Conservation (phyloP, 169 alveolate species). For the Blepharisma undulans region DNA sequence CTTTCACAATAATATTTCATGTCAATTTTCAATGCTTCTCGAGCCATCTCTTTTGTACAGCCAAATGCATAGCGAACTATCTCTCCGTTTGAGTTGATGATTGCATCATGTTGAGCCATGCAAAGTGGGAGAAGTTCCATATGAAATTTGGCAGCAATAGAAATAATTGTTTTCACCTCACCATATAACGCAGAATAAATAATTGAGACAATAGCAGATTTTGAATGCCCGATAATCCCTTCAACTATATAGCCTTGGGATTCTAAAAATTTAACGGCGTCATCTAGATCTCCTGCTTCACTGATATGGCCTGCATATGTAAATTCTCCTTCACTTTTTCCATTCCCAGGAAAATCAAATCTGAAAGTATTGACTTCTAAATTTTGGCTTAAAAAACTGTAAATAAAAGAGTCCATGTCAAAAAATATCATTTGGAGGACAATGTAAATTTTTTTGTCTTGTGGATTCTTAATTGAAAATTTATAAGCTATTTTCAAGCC, state of each 20-base stretch:
- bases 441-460: no score
- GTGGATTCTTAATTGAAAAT: no score
- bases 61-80: no score
- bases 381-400: neutral
- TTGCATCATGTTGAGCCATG: neutral
- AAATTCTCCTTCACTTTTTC: slow-evolving; percentile 24
- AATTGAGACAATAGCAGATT: neutral
- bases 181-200: neutral
- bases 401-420: no score
- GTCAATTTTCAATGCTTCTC: neutral
- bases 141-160: neutral
- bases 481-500: no score
- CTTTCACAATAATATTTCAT: neutral
- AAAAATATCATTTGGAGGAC: no score
- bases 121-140: neutral
- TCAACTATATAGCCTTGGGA: neutral
- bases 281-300: neutral
- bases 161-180: neutral
- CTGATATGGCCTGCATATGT: neutral
- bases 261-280: neutral
- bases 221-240: slow-evolving; percentile 30
- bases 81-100: neutral
- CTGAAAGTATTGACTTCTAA: neutral
- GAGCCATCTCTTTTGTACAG: neutral
- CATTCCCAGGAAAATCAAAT: slow-evolving; percentile 33